Evolutionary conservation across 1,284 basidiomycete genomes (phyloP), one percentile per base, ranked within the genome.

Genomic region (Gomphus bonarii): DNA sequence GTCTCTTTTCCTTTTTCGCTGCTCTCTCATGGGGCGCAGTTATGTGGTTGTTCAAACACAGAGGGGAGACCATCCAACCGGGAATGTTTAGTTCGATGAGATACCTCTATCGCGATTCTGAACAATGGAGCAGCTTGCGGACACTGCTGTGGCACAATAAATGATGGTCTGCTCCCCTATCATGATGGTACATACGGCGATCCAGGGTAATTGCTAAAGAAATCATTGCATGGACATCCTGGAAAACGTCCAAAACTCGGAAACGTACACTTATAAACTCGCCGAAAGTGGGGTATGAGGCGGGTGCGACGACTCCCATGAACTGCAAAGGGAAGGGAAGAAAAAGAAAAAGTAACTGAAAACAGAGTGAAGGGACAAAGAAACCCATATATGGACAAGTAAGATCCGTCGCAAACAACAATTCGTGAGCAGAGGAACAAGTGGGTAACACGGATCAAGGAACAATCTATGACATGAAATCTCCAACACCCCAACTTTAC

Each of bases 11-110:
- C 2, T 68, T 89, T 35, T 94, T 97, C 65, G 91, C 95, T 2
- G 91, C 95, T 0, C 63, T 97, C 33, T 82, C 87, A 38, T 99
- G 95, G 95, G 95, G 92, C 40, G 77, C 85, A n/a, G 93, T 97
- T 50, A 98, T 99, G 95, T 99, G 89, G 81, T 75, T 97, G 61
- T 98, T 95, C 78, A 78, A 85, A 65, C 79, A 95, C 69, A 76
- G 83, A 33, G 82, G 91, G 48, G 85, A 97, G 72, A 86, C 84
- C 12, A 82, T 99, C 59, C 93, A 99, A 68, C 88, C 91, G 4
- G 95, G 95, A 54, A 91, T 97, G 88, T 88, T 86, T 76, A 86
- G 80, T 71, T 87, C 86, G 20, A 90, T 90, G 83, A 75, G 68
- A 57, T 91, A 91, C 69, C 73, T 91, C 30, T 91, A 91, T 71